Evolutionary conservation across 83 land plant genomes (phyloP).

Genomic region (Diphasiastrum complanatum): DNA sequence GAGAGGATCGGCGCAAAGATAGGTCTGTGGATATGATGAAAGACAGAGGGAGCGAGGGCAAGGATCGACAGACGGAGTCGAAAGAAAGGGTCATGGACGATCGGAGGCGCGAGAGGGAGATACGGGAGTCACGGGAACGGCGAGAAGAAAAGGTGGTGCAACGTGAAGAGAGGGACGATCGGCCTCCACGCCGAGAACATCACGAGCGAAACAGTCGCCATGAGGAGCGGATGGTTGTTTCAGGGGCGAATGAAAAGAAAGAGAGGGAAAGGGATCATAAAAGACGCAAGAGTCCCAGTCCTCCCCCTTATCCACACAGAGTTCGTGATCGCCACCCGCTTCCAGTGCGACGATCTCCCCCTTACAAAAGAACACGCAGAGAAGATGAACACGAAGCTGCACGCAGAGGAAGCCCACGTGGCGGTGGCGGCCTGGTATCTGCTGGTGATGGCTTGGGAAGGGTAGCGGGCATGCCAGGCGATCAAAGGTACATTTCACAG

Average conservation of each 20-base stretch:
- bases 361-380: conserved; percentile 44
- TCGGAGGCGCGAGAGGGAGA: conserved; percentile 34
- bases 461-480: conserved; percentile 33
- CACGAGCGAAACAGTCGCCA: conserved; percentile 3
- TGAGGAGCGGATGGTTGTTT: conserved; percentile 2
- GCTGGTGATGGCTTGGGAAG: conserved; percentile 29
- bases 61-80: conserved; percentile 12
- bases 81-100: conserved; percentile 20
- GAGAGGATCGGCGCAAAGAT: conserved; percentile 40
- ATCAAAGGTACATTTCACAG: conserved; percentile 2
- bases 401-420: conserved; percentile 41
- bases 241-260: conserved; percentile 16
- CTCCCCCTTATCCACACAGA: conserved; percentile 47
- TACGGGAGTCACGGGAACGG: conserved; percentile 16
- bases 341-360: conserved; percentile 32
- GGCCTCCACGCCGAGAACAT: conserved; percentile 22
- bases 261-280: conserved; percentile 45
- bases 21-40: conserved; percentile 26
- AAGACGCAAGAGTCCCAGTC: conserved; percentile 57
- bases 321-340: conserved; percentile 53
- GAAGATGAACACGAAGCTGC: conserved; percentile 46
- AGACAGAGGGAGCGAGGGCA: conserved; percentile 27
- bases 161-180: conserved; percentile 16
- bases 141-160: conserved; percentile 5
- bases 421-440: no score